Evolutionary conservation across 75 land plant species (phyloP).

Genomic region (Cunninghamia lanceolata): DNA sequence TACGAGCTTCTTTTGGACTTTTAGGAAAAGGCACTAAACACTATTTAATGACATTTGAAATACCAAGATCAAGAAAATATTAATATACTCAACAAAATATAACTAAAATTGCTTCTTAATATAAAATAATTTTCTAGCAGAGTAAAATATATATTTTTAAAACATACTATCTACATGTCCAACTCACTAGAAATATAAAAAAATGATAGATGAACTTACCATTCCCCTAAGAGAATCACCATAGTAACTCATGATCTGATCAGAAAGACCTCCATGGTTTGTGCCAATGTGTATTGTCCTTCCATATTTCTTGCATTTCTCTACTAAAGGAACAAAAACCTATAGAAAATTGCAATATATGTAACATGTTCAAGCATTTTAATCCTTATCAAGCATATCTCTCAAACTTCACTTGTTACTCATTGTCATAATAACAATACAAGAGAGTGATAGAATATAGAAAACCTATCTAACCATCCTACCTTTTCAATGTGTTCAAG

Average conservation of each 20-base stretch:
- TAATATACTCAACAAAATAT: no score
- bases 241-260: slow-evolving; percentile 99
- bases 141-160: no score
- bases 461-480: background rate
- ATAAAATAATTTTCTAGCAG: no score
- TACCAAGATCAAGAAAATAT: no score
- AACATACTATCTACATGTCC: no score
- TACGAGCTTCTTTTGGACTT: no score
- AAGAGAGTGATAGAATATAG: background rate
- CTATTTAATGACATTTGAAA: no score
- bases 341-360: slow-evolving; percentile 16
- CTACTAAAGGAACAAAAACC: slow-evolving; percentile 96
- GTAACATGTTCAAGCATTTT: background rate
- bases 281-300: slow-evolving; percentile 97
- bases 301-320: slow-evolving; percentile 98
- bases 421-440: background rate
- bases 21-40: no score
- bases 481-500: slow-evolving; percentile 98
- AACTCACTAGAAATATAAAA: no score
- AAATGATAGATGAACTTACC: slow-evolving; percentile 37
- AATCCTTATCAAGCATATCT: background rate
- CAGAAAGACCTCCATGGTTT: slow-evolving; percentile 98
- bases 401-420: background rate
- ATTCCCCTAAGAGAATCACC: slow-evolving; percentile 99
- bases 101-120: no score